These are phyloP conservation scores for Rhynchospora tenuis DNA, from an alignment of 176 grass and related monocot genomes.

Conservation along the genomic window DNA sequence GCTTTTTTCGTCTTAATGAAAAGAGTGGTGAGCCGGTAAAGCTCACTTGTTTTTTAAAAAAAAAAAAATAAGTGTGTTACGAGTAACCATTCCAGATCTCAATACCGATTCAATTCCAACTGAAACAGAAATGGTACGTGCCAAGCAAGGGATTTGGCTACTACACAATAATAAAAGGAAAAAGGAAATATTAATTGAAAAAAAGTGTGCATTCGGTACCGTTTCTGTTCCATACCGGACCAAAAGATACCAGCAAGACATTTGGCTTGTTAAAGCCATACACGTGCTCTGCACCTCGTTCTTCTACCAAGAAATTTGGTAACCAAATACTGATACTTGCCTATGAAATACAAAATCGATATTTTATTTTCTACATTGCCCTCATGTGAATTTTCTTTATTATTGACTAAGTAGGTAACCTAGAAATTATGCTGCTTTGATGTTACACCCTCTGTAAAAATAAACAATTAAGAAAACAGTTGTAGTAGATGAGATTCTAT, in stretches of 20 bases:
- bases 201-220: neutral
- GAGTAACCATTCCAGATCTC: neutral
- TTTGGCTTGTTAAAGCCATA: neutral
- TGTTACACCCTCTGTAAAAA: neutral
- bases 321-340: neutral
- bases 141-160: neutral
- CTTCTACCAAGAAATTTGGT: slow-evolving; percentile 17
- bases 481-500: neutral
- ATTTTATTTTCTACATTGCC: neutral
- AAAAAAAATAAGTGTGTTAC: too few species aligned
- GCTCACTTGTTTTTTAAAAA: too few species aligned
- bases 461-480: neutral
- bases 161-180: neutral
- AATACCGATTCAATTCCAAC: neutral
- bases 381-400: neutral
- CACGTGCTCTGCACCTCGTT: neutral
- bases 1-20: too few species aligned
- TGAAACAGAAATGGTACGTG: neutral
- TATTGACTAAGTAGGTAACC: slow-evolving; percentile 7
- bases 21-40: too few species aligned
- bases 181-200: neutral
- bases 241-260: neutral
- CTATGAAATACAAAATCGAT: neutral
- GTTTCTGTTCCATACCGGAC: neutral
- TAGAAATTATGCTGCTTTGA: neutral